Evolutionary conservation across 495 filamentous ascomycete species (phyloP).

Genomic region (Beverwykella pulmonaria): DNA sequence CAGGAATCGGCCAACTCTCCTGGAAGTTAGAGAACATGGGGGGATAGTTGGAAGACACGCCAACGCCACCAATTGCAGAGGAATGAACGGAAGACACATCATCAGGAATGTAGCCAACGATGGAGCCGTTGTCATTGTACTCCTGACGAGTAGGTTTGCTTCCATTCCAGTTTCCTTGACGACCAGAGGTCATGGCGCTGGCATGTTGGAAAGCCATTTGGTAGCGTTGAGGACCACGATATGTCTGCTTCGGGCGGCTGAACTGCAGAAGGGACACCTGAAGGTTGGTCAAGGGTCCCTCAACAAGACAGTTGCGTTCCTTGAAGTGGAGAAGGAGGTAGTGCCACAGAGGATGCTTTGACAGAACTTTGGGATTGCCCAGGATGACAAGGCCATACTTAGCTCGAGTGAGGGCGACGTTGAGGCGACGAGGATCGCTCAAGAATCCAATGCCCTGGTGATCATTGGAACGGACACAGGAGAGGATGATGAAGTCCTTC

Average conservation of each 20-base stretch:
- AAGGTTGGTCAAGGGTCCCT: slow-evolving; percentile 93
- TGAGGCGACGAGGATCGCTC: slow-evolving; percentile 96
- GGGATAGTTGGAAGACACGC: slow-evolving; percentile 78
- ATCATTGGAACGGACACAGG: slow-evolving; percentile 97
- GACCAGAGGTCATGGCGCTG: slow-evolving; percentile 56
- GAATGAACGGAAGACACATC: slow-evolving; percentile 96
- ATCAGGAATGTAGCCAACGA: slow-evolving; percentile 92
- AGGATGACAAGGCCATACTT: slow-evolving; percentile 96
- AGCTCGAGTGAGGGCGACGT: slow-evolving; percentile 96
- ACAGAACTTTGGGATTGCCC: slow-evolving; percentile 96
- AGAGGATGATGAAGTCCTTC: slow-evolving; percentile 98
- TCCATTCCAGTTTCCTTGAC: slow-evolving; percentile 59
- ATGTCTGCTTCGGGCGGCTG: slow-evolving; percentile 86
- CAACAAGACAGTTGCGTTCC: slow-evolving; percentile 92
- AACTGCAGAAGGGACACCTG: slow-evolving; percentile 95
- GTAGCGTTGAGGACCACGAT: slow-evolving; percentile 87
- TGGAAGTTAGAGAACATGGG: slow-evolving; percentile 94
- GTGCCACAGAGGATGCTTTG: slow-evolving; percentile 98
- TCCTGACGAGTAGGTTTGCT: slow-evolving; percentile 57
- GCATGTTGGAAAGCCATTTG: slow-evolving; percentile 79
- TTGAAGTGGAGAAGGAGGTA: slow-evolving; percentile 97
- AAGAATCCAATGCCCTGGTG: slow-evolving; percentile 99
- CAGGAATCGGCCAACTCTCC: slow-evolving; percentile 85
- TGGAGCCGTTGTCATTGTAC: slow-evolving; percentile 81
- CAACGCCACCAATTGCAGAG: slow-evolving; percentile 82